Evolutionary conservation across 352 stramenopile species (phyloP).

Genomic region (Pythium grandisporangium): DNA sequence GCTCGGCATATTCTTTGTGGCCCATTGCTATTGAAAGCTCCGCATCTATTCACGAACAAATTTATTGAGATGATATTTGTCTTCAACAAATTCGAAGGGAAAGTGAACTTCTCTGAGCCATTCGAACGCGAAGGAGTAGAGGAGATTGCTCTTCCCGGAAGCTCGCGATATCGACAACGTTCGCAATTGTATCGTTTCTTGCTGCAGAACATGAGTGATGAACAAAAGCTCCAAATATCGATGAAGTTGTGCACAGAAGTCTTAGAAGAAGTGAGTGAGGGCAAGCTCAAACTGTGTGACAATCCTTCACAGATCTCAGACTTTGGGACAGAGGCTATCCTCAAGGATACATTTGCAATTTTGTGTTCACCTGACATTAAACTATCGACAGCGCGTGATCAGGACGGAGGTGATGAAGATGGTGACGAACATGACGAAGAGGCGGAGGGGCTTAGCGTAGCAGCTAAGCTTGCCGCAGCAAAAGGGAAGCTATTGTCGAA

Average conservation of each 20-base stretch:
- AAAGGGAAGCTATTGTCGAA: constrained; percentile 93
- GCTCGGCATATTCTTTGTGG: constrained; percentile 90
- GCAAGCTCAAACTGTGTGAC: constrained; percentile 54
- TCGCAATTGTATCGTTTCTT: constrained; percentile 92
- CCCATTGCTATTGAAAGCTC: constrained; percentile 87
- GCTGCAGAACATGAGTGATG: constrained; percentile 91
- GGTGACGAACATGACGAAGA: constrained; percentile 50
- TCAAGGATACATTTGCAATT: constrained; percentile 84
- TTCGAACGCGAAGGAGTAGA: constrained; percentile 56
- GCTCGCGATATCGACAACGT: constrained; percentile 51
- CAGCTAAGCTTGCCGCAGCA: constrained; percentile 75
- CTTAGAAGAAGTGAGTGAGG: constrained; percentile 85
- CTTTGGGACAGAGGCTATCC: constrained; percentile 80
- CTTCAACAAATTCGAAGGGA: constrained; percentile 83
- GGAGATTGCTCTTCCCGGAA: constrained; percentile 52
- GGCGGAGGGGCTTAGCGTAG: constrained; percentile 23
- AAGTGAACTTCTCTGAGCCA: constrained; percentile 52
- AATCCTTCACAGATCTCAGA: constrained; percentile 76
- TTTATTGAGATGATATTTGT: constrained; percentile 97
- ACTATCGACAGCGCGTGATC: constrained; percentile 41
- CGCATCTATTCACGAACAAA: constrained; percentile 93
- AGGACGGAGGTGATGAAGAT: constrained; percentile 43
- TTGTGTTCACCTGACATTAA: constrained; percentile 86
- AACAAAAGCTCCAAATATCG: constrained; percentile 95
- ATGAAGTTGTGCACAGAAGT: constrained; percentile 93